Evolutionary conservation across 805 yeast species (phyloP), one percentile per base, ranked within the genome.

Genomic region (Yarrowia alimentaria): DNA sequence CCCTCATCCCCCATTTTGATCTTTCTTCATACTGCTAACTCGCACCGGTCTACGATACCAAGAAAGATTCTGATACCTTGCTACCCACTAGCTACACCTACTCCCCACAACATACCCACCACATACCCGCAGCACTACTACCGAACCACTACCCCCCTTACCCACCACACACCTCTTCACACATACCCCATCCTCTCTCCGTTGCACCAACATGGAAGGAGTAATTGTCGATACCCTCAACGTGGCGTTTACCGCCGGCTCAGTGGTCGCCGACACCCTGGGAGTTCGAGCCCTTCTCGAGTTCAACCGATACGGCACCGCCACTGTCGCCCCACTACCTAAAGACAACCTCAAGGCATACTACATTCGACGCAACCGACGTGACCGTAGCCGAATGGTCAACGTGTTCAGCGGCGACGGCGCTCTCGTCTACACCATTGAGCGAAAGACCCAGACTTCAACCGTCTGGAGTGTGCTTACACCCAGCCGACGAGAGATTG

Each of bases 401-500:
- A 76, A 76, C 56, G 80, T 79, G 1, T 79, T 74, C 60, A 74
- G 71, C 55, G 63, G 64, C 16, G 74, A 77, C 18, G 70, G 70
- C n/a, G 63, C 60, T 20, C 72, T 73, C 54, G 59, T 69, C 12
- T 79, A 73, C 61, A 68, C 77, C n/a, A 66, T 79, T 58, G 81
- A 78, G 63, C 67, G 82, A 42, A 67, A 67, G 54, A 68, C 78
- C 14, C 62, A 75, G 1, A 58, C 68, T 48, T 71, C 72, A 45
- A 78, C 79, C 14, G 71, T 71, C 18, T 79, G 84, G 84, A 60
- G 73, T n/a, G 59, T 79, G 60, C 62, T 70, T 20, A 64, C 68
- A 3, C 79, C 80, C 14, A 60, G 66, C 12, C 66, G 79, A 55
- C 63, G 58, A 43, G 79, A 75, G 57, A 68, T 76, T 47, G 79